Conservation (phyloP, 1,284 basidiomycete genomes). For the Naganishia liquefaciens region DNA sequence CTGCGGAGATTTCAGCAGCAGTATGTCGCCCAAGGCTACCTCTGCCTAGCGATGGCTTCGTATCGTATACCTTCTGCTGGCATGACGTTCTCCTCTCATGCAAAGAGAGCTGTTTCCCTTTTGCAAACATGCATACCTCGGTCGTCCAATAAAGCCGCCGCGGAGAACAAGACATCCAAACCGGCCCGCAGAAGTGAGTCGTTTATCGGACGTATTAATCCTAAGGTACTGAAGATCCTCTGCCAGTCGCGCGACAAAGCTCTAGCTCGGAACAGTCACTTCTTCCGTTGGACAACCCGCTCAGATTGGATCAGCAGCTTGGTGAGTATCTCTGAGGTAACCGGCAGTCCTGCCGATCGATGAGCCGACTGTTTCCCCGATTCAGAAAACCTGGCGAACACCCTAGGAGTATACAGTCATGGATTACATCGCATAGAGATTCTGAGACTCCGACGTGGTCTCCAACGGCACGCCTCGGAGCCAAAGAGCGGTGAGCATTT, state of each 20-base stretch:
- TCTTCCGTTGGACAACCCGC: constrained; percentile 3
- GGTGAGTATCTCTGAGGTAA: constrained; percentile 2
- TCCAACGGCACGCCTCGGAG: constrained; percentile 18
- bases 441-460: constrained; percentile 21
- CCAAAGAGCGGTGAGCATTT: constrained; percentile 21
- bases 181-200: constrained; percentile 31
- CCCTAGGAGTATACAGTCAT: constrained; percentile 26
- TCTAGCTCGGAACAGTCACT: neutral
- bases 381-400: constrained; percentile 19
- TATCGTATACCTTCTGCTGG: constrained; percentile 7
- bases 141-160: constrained; percentile 43
- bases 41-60: constrained; percentile 40
- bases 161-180: constrained; percentile 14
- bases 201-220: neutral
- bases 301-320: constrained; percentile 17
- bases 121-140: constrained; percentile 42
- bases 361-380: neutral
- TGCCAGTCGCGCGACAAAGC: neutral
- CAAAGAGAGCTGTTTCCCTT: constrained; percentile 51
- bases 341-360: neutral
- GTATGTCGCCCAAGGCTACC: constrained; percentile 39
- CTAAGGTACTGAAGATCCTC: too few relatives aligned
- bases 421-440: constrained; percentile 27
- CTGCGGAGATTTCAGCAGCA: constrained; percentile 35
- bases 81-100: constrained; percentile 39